phyloP scores from a whole-genome alignment of 169 alveolate species.

The Plasmodium malariae region DNA sequence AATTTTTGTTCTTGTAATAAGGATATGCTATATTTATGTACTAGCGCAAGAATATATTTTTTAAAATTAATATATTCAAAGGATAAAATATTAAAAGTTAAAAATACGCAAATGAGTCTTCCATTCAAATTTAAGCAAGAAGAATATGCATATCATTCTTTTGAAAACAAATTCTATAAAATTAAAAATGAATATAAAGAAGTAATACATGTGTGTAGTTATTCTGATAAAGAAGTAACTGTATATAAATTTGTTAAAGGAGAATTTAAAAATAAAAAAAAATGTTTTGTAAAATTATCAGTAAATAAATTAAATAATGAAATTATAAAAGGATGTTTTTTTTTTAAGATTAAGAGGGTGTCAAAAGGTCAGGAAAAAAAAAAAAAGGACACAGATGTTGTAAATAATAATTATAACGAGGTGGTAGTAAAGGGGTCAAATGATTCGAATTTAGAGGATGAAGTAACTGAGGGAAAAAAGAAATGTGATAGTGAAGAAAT shows the following conservation, averaged over 20 bases:
- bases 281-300: constrained; percentile 30
- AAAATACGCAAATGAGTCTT: constrained; percentile 63
- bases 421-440: background rate
- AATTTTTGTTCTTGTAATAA: constrained; percentile 48
- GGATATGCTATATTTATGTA: constrained; percentile 34
- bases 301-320: constrained; percentile 32
- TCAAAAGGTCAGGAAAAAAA: background rate
- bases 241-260: constrained; percentile 68
- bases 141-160: constrained; percentile 55
- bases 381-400: background rate
- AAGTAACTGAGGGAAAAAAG: background rate
- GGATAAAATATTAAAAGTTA: constrained; percentile 56
- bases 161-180: constrained; percentile 17
- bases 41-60: constrained; percentile 53
- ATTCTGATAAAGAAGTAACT: constrained; percentile 27
- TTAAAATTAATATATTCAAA: constrained; percentile 25
- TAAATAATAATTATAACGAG: background rate
- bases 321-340: constrained; percentile 37
- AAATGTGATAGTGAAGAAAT: no score
- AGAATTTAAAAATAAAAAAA: constrained; percentile 37
- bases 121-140: constrained; percentile 24
- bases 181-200: constrained; percentile 32
- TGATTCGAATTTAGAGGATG: background rate
- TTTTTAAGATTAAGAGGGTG: constrained; percentile 12
- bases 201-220: constrained; percentile 70